Percentiles rank a stretch among this genome's conserved stretches.
Evolutionary conservation across 2,329 filamentous ascomycete species (phyloP).

Genomic region (Arthrinium phaeospermum): DNA sequence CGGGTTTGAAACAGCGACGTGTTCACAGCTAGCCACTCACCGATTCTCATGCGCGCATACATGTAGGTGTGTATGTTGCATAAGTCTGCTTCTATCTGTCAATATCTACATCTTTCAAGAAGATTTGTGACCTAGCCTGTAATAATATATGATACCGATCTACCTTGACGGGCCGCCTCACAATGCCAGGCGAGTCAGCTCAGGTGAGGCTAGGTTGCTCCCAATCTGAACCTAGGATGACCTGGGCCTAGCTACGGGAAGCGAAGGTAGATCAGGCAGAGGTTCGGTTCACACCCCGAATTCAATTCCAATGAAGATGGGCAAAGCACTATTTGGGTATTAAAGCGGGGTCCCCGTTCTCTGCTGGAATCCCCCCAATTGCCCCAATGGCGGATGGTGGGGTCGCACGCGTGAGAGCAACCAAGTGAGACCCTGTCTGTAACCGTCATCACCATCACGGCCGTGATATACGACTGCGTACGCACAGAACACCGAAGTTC

Average conservation of each 20-base stretch:
- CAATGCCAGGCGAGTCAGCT: neutral
- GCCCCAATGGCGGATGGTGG: neutral
- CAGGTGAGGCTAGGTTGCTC: neutral
- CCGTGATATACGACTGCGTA: neutral
- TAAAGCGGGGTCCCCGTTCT: neutral
- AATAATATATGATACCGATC: neutral
- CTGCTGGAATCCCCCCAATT: neutral
- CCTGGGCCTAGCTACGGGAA: slow-evolving; percentile 6
- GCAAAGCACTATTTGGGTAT: neutral
- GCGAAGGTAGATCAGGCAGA: neutral
- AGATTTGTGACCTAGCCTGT: no score
- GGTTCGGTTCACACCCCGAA: neutral
- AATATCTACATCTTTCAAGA: neutral
- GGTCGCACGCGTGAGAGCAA: neutral
- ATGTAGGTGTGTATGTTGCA: neutral
- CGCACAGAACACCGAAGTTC: neutral
- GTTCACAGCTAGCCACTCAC: neutral
- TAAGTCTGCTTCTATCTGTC: neutral
- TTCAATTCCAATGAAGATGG: neutral
- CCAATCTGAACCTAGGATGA: neutral
- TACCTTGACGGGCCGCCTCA: neutral
- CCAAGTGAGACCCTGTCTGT: neutral
- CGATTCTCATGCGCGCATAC: neutral
- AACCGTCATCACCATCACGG: neutral
- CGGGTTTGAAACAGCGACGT: neutral